Percentiles rank a stretch among this genome's conserved stretches.
phyloP scores from a whole-genome alignment of 495 filamentous ascomycete species.

The Bacidia rubella region DNA sequence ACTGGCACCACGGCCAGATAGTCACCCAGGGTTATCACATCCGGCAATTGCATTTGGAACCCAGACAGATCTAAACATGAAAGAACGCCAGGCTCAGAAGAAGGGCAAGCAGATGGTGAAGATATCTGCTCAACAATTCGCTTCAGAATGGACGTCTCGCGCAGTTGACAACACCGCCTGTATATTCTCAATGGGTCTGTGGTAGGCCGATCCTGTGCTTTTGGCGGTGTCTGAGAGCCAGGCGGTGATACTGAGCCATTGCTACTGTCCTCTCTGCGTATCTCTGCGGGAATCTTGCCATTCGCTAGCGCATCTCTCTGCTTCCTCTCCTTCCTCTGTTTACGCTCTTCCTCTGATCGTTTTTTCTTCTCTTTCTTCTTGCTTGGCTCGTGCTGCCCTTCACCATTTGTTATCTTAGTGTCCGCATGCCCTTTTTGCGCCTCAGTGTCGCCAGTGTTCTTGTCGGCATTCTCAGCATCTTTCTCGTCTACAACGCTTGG shows the following conservation, averaged over 20 bases:
- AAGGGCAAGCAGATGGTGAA: conserved; percentile 45
- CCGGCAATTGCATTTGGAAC: conserved; percentile 68
- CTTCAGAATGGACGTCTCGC: conserved; percentile 81
- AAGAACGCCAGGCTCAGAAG: conserved; percentile 54
- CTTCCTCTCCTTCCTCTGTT: conserved; percentile 74
- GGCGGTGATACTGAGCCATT: conserved; percentile 31
- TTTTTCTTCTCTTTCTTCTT: conserved; percentile 87
- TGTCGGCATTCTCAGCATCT: conserved; percentile 34
- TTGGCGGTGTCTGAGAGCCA: conserved; percentile 25
- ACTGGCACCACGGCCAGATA: conserved; percentile 91
- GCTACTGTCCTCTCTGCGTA: conserved; percentile 45
- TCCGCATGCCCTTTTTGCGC: neutral
- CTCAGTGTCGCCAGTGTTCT: conserved; percentile 21
- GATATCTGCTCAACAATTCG: conserved; percentile 77
- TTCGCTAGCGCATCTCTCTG: conserved; percentile 67
- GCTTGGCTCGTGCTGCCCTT: conserved; percentile 34
- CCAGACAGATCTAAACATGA: conserved; percentile 70
- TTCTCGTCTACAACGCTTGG: conserved; percentile 40
- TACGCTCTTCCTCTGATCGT: conserved; percentile 73
- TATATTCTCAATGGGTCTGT: conserved; percentile 91
- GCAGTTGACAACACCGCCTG: conserved; percentile 80
- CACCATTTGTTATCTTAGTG: conserved; percentile 18
- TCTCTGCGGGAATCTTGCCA: conserved; percentile 65
- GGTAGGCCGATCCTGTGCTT: conserved; percentile 57
- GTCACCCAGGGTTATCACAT: conserved; percentile 76